Conservation (phyloP, 371 early-diverging fungal species). For the Mucor velutinosus region DNA sequence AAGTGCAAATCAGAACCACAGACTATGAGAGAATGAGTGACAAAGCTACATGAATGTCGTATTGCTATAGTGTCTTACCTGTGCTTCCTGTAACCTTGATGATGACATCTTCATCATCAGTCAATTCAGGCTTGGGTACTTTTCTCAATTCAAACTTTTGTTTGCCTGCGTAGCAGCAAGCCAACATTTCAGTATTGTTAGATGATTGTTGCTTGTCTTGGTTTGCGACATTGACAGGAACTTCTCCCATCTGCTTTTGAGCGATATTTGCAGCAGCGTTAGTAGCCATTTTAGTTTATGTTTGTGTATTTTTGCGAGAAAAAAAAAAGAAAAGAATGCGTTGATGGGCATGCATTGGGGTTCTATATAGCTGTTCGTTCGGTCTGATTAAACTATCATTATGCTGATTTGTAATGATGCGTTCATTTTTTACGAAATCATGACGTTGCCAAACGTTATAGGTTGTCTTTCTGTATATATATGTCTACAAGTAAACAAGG, state of each 20-base stretch:
- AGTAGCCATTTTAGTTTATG: constrained; percentile 13
- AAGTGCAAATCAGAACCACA: constrained; percentile 69
- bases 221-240: constrained; percentile 39
- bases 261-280: constrained; percentile 52
- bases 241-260: constrained; percentile 44
- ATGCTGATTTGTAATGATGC: neutral
- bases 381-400: neutral
- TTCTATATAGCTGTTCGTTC: neutral
- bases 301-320: no score
- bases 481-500: neutral
- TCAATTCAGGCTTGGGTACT: constrained; percentile 50
- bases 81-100: constrained; percentile 55
- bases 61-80: neutral
- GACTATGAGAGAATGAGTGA: constrained; percentile 19
- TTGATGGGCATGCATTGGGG: neutral
- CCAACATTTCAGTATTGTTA: constrained; percentile 37
- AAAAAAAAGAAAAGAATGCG: neutral
- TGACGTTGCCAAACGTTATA: neutral
- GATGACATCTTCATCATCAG: constrained; percentile 58
- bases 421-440: neutral
- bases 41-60: neutral
- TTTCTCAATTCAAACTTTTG: constrained; percentile 44
- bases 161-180: constrained; percentile 53
- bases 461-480: neutral
- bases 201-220: constrained; percentile 37